Evolutionary conservation across 2,329 filamentous ascomycete genomes (phyloP).

Genomic region (Diaporthe vaccinii): DNA sequence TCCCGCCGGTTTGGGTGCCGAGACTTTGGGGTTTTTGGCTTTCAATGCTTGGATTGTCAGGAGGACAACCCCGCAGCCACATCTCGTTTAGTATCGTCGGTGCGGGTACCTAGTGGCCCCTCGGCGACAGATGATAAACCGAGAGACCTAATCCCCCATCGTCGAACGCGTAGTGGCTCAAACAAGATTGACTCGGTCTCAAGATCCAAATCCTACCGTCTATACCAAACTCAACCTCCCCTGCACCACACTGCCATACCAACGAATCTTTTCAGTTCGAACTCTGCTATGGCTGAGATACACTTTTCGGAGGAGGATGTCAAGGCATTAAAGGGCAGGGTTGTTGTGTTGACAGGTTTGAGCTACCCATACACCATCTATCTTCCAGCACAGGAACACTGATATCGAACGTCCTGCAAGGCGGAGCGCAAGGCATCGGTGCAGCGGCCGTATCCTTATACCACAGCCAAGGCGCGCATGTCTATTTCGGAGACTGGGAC

Average conservation of each 20-base stretch:
- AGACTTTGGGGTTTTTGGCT: conserved; percentile 25
- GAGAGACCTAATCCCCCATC: background rate
- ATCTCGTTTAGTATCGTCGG: background rate
- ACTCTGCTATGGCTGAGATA: conserved; percentile 39
- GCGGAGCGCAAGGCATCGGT: conserved; percentile 47
- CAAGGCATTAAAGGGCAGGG: conserved; percentile 41
- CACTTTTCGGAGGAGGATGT: conserved; percentile 36
- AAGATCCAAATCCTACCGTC: background rate
- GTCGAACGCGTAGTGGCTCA: background rate
- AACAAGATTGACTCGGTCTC: background rate
- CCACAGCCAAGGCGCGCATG: conserved; percentile 44
- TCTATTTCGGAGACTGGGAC: conserved; percentile 48
- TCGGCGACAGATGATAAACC: conserved; percentile 15
- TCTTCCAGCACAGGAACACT: background rate
- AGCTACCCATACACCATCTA: background rate
- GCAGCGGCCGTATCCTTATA: conserved; percentile 45
- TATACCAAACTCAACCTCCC: background rate
- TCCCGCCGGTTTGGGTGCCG: conserved; percentile 26
- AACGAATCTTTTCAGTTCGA: no score
- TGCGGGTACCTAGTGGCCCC: conserved; percentile 1
- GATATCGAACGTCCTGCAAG: conserved; percentile 21
- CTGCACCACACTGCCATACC: background rate
- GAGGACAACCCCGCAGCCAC: conserved; percentile 32
- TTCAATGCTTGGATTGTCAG: conserved; percentile 12
- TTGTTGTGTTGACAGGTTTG: conserved; percentile 44